Evolutionary conservation across 2,329 filamentous ascomycete species (phyloP), one percentile per base, ranked within the genome.

Genomic region (Bipolaris bicolor): DNA sequence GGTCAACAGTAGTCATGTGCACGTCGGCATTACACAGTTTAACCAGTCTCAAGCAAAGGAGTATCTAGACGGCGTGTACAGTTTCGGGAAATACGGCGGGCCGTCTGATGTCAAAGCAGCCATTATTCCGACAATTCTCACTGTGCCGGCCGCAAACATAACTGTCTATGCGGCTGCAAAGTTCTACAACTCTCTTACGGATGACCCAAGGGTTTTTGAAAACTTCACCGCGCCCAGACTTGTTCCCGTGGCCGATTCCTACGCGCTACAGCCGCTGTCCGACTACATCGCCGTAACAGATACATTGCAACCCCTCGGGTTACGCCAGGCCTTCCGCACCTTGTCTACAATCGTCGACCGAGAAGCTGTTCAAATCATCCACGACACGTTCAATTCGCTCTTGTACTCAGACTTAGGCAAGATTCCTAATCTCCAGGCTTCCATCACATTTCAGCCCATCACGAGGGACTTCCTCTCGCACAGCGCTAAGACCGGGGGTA

Each of bases 41-140:
- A 45, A 51, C 7, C 58, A 63, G 13, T 57, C 54, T 2, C 58
- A 66, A 16, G 47, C 53, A 3, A 5, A 34, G n/a, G 53, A 57
- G 16, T 68, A 64, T 34, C 58, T 70, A 16, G 60, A 68, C 16
- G 66, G 58, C 7, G 60, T 68, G 5, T 65, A 68, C 33, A 65
- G 52, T 49, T 69, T 68, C 2, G 63, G 62, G 0, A 50, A 52
- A 37, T 65, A 63, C 11, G 64, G 64, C 4, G 57, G 63, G 5
- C 44, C 52, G 7, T 43, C 58, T 7, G 64, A 67, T 37, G 48
- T 57, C 7, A 68, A 66, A 20, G 62, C 66, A 16, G 66, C 64
- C 9, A 61, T 67, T 15, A 63, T 66, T 4, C 66, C 62, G 1
- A 68, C 63, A 0, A 63, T 65, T n/a, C 29, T 65, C 11, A 57